Evolutionary conservation across 2,329 filamentous ascomycete species (phyloP).

Genomic region (Microdochium nivale): DNA sequence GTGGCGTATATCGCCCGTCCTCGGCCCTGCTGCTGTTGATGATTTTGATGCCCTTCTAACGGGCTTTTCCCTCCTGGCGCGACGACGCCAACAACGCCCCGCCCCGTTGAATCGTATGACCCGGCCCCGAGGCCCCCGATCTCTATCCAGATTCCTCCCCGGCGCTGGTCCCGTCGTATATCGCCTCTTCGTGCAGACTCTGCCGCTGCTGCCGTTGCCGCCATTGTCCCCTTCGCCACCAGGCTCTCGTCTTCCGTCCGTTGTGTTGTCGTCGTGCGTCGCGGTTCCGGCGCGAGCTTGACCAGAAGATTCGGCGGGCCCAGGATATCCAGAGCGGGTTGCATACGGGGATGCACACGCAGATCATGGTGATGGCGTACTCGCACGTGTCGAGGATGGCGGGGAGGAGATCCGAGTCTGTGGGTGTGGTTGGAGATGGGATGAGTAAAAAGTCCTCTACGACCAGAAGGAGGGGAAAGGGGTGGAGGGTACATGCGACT

Average conservation of each 20-base stretch:
- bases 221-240: not conserved
- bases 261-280: not conserved
- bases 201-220: not conserved
- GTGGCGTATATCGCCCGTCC: not conserved
- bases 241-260: not conserved
- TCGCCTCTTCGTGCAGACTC: not conserved
- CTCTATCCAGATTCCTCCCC: not conserved
- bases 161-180: not conserved
- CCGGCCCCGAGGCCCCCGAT: not conserved
- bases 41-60: not conserved
- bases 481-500: too few relatives aligned
- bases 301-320: not conserved
- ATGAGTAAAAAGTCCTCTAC: not conserved
- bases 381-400: not conserved
- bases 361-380: not conserved
- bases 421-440: not conserved
- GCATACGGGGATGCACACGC: not conserved
- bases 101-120: not conserved
- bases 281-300: not conserved
- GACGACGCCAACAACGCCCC: not conserved
- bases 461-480: not conserved
- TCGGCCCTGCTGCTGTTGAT: not conserved
- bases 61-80: not conserved
- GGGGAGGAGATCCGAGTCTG: not conserved
- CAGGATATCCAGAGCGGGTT: not conserved